Conservation (phyloP, 2,329 filamentous ascomycete genomes). For the Aureobasidium sp. region DNA sequence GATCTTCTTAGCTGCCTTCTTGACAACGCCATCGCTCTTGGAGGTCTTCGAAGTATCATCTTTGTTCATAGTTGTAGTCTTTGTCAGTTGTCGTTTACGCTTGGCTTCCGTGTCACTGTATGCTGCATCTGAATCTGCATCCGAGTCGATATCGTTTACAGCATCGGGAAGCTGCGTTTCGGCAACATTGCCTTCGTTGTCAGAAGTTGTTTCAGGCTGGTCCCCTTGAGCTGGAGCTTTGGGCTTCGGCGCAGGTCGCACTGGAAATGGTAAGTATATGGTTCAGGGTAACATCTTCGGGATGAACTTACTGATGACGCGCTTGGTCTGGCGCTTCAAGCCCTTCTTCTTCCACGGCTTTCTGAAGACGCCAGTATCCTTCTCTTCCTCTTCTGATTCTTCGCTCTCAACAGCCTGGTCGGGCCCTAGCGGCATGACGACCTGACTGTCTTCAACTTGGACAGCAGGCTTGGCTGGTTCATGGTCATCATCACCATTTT, state of each 20-base stretch:
- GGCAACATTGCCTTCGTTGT: conserved; percentile 7
- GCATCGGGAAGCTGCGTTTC: conserved; percentile 10
- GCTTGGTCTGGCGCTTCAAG: conserved; percentile 68
- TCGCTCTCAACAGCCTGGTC: conserved; percentile 47
- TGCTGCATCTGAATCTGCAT: conserved; percentile 5
- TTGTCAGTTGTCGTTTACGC: background rate
- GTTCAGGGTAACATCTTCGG: background rate
- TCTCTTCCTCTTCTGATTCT: conserved; percentile 42
- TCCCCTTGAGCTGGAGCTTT: conserved; percentile 19
- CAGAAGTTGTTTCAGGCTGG: background rate
- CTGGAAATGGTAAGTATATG: background rate
- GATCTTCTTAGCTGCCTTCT: conserved; percentile 37
- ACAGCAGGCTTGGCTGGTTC: conserved; percentile 24
- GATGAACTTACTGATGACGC: conserved; percentile 45
- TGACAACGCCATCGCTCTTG: conserved; percentile 20
- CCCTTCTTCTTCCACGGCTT: conserved; percentile 75
- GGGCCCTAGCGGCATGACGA: conserved; percentile 38
- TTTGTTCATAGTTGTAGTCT: conserved; percentile 20
- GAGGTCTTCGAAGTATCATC: conserved; percentile 16
- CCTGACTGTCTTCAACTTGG: conserved; percentile 38
- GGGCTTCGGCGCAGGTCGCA: conserved; percentile 26
- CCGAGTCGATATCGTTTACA: background rate
- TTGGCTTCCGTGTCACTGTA: conserved; percentile 14
- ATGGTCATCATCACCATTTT: conserved; percentile 37
- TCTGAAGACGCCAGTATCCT: conserved; percentile 51